phyloP scores from a whole-genome alignment of 2,329 filamentous ascomycete genomes.

The Ophiobolus disseminans region DNA sequence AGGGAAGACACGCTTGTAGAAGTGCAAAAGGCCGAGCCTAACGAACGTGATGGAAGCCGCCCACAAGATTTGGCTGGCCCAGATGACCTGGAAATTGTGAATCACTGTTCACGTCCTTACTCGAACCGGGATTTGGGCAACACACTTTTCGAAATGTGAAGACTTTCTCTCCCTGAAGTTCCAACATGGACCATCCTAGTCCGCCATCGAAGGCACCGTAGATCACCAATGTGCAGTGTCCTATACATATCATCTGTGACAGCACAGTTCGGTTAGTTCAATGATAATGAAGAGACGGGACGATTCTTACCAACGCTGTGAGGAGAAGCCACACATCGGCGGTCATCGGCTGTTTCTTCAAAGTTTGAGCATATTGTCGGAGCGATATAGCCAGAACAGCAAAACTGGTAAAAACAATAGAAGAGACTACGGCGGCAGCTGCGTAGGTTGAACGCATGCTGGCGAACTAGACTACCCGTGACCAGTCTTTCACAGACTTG shows the following conservation, averaged over 20 bases:
- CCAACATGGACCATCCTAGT: background rate
- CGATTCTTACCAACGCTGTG: background rate
- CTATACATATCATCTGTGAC: background rate
- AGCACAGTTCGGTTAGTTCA: background rate
- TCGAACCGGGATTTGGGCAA: no score
- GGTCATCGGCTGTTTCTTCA: background rate
- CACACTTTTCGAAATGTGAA: background rate
- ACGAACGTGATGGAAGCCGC: constrained; percentile 1
- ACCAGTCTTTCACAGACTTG: no score
- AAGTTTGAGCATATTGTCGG: background rate
- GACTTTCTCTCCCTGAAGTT: background rate
- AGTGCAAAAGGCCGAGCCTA: background rate
- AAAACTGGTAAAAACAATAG: no score
- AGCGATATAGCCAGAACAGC: no score
- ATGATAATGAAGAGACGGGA: background rate
- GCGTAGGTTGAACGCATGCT: no score
- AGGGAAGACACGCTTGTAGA: background rate
- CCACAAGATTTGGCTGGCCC: constrained; percentile 1
- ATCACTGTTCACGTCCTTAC: no score
- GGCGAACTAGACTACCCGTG: no score
- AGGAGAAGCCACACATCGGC: background rate
- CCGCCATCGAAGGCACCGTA: background rate
- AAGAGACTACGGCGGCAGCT: no score
- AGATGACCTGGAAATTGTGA: background rate
- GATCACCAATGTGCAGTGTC: background rate